A percentile compares a stretch with the other conserved stretches of the same genome.
These are phyloP conservation scores for Simplicillium aogashimaense DNA, from an alignment of 2,329 filamentous ascomycete species.

Conservation along the genomic window DNA sequence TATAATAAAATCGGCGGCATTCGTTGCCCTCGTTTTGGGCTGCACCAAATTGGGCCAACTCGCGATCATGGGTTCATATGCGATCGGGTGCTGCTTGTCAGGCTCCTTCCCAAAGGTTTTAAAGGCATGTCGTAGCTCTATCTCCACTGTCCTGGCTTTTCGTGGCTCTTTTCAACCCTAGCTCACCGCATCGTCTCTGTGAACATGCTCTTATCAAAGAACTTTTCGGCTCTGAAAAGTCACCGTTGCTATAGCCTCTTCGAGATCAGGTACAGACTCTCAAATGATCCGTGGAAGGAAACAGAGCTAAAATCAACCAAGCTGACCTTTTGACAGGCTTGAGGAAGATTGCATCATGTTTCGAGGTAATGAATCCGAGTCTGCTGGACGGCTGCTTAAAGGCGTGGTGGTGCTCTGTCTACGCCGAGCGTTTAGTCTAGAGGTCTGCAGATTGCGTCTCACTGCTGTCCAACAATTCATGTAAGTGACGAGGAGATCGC, in stretches of 20 bases:
- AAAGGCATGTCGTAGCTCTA: too few species aligned
- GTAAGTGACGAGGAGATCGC: too few species aligned
- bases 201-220: slow-evolving; percentile 48
- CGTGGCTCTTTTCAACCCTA: too few species aligned
- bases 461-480: slow-evolving; percentile 56
- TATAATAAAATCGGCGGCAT: too few species aligned
- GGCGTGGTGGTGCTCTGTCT: slow-evolving; percentile 67
- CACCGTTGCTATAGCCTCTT: slow-evolving; percentile 44
- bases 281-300: background rate
- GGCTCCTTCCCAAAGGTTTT: too few species aligned
- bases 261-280: slow-evolving; percentile 41
- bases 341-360: slow-evolving; percentile 74
- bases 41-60: too few species aligned
- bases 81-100: too few species aligned
- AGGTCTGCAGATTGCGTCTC: slow-evolving; percentile 63
- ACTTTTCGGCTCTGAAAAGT: slow-evolving; percentile 40
- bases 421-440: slow-evolving; percentile 56
- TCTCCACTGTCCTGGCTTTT: too few species aligned
- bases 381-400: slow-evolving; percentile 64
- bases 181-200: too few species aligned
- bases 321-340: slow-evolving; percentile 37
- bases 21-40: too few species aligned
- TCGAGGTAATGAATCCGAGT: slow-evolving; percentile 64
- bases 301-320: slow-evolving; percentile 7
- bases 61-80: too few species aligned